Evolutionary conservation across 2,329 filamentous ascomycete genomes (phyloP).

Genomic region (Penicillium italicum): DNA sequence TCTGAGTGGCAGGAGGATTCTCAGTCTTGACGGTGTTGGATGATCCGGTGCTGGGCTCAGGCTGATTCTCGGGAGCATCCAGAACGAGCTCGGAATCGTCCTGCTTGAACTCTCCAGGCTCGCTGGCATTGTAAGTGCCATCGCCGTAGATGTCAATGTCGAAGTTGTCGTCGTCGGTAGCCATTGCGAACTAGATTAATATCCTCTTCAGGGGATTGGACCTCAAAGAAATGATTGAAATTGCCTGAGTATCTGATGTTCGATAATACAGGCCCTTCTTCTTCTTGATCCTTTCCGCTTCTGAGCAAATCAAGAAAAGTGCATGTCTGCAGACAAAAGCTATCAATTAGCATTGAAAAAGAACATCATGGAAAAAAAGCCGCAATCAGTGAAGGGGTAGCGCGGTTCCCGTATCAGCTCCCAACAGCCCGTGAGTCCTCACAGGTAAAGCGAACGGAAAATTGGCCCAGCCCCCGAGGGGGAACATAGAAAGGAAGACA

Average conservation of each 20-base stretch:
- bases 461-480: conserved; percentile 12
- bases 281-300: conserved; percentile 23
- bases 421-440: background rate
- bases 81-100: conserved; percentile 41
- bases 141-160: conserved; percentile 69
- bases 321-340: conserved; percentile 42
- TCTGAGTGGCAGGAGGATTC: conserved; percentile 5
- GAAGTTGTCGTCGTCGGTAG: conserved; percentile 64
- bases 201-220: conserved; percentile 16
- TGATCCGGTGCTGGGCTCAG: conserved; percentile 25
- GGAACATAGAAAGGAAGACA: conserved; percentile 8
- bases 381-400: background rate
- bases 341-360: conserved; percentile 39
- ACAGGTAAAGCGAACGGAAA: conserved; percentile 2
- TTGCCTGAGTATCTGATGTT: conserved; percentile 34
- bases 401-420: background rate
- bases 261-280: conserved; percentile 37
- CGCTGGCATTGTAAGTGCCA: conserved; percentile 48
- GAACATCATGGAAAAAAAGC: conserved; percentile 1
- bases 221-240: conserved; percentile 34
- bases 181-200: conserved; percentile 40
- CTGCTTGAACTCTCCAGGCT: conserved; percentile 47
- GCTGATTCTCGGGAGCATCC: conserved; percentile 32
- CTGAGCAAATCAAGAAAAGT: conserved; percentile 38
- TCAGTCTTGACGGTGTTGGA: conserved; percentile 13